These are phyloP conservation scores for Phytopythium sindhum DNA, from an alignment of 352 stramenopile genomes.

Conservation along the genomic window DNA sequence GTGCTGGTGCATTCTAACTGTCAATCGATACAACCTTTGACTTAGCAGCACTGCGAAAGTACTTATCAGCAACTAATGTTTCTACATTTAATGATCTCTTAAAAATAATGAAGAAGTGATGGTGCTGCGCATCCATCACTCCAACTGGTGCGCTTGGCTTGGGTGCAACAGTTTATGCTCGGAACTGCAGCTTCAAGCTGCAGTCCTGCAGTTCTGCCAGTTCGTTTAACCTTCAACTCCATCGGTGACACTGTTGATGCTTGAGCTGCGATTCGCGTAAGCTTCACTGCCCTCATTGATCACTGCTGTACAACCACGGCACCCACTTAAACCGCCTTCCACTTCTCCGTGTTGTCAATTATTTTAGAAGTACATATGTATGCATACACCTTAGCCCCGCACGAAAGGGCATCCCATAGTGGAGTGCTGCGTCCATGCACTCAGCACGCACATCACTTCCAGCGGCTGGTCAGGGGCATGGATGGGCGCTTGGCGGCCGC, in stretches of 20 bases:
- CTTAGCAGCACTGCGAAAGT: too few relatives aligned
- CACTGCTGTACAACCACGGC: not conserved
- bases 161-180: not conserved
- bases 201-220: too few relatives aligned
- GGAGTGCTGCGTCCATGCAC: not conserved
- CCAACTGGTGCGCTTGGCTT: not conserved
- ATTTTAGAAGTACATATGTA: too few relatives aligned
- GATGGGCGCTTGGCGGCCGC: not conserved
- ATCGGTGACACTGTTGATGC: conserved; percentile 5
- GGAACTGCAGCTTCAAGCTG: not conserved
- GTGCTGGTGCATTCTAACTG: too few relatives aligned
- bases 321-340: too few relatives aligned
- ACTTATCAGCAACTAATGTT: too few relatives aligned
- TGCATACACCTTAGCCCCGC: too few relatives aligned
- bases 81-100: not conserved
- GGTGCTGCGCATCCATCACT: not conserved
- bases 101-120: not conserved
- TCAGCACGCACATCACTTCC: not conserved
- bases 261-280: not conserved
- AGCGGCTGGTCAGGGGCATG: not conserved
- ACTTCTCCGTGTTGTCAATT: not conserved
- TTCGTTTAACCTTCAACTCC: not conserved
- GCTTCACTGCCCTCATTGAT: not conserved
- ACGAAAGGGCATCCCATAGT: too few relatives aligned
- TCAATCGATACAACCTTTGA: too few relatives aligned